Conservation (phyloP, 345 rosid species). For the Leavenworthia alabamica region DNA sequence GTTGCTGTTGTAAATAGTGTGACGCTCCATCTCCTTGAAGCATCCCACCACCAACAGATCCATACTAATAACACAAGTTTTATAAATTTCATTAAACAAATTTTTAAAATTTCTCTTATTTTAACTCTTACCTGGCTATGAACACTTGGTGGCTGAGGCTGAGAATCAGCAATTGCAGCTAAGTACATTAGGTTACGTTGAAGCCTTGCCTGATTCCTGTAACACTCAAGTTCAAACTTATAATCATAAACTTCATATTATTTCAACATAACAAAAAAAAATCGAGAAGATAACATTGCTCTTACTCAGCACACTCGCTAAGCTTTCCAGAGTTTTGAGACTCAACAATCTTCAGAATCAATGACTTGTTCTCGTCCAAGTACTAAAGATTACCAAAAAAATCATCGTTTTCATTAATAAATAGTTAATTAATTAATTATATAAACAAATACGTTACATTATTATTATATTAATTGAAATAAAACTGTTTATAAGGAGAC, state of each 20-base stretch:
- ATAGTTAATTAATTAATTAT: not conserved
- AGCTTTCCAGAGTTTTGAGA: slow-evolving; percentile 95
- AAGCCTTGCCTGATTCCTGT: slow-evolving; percentile 93
- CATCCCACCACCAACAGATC: slow-evolving; percentile 55
- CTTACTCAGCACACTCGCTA: slow-evolving; percentile 97
- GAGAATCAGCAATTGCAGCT: slow-evolving; percentile 99
- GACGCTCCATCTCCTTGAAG: slow-evolving; percentile 66
- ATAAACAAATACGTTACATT: not conserved
- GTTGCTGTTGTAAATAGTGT: slow-evolving; percentile 93
- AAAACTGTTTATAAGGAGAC: slow-evolving; percentile 15
- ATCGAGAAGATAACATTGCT: not conserved
- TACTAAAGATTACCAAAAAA: slow-evolving; percentile 48
- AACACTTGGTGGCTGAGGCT: slow-evolving; percentile 77
- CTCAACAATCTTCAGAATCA: slow-evolving; percentile 99
- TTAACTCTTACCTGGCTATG: slow-evolving; percentile 63
- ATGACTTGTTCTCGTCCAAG: slow-evolving; percentile 97
- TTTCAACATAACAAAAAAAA: not conserved
- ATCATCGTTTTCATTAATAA: slow-evolving; percentile 7
- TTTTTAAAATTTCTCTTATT: not conserved
- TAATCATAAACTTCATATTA: not conserved
- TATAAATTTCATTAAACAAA: not conserved
- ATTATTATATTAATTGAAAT: not conserved
- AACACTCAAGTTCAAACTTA: slow-evolving; percentile 8
- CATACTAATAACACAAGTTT: slow-evolving; percentile 36
- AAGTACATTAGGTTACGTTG: slow-evolving; percentile 97